These are phyloP conservation scores for Pleoardoris graminearum DNA, from an alignment of 2,329 filamentous ascomycete genomes.

Conservation along the genomic window DNA sequence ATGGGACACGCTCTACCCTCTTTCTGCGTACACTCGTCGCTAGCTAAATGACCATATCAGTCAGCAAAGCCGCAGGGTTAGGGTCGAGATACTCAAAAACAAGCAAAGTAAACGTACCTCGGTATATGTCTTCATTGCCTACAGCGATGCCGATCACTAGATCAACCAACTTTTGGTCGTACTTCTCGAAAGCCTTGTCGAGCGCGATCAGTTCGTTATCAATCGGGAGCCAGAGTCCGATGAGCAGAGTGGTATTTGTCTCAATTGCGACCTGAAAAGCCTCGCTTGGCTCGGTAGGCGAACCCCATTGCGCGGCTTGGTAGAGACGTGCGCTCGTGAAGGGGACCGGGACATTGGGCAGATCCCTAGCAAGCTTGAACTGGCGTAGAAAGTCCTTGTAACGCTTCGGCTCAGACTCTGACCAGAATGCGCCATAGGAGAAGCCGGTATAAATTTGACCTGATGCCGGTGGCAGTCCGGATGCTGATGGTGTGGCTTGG, in stretches of 20 bases:
- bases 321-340: constrained; percentile 73
- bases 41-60: not conserved
- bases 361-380: constrained; percentile 28
- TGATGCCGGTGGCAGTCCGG: too few relatives aligned
- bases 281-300: constrained; percentile 62
- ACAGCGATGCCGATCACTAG: constrained; percentile 41
- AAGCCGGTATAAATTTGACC: constrained; percentile 30
- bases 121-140: constrained; percentile 61
- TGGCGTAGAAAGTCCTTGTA: constrained; percentile 31
- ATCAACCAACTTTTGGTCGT: constrained; percentile 55
- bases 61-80: not conserved
- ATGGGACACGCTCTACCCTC: constrained; percentile 51
- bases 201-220: constrained; percentile 38
- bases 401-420: constrained; percentile 10
- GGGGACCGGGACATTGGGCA: constrained; percentile 48
- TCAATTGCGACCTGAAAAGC: constrained; percentile 41
- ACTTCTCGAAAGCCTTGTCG: constrained; percentile 33
- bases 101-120: constrained; percentile 35
- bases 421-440: constrained; percentile 36
- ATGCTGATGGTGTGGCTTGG: not conserved
- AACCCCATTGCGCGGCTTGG: constrained; percentile 58
- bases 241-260: constrained; percentile 35
- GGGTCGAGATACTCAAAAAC: not conserved
- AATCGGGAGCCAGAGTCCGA: constrained; percentile 34
- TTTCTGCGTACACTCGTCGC: constrained; percentile 1